phyloP scores from a whole-genome alignment of 2,329 filamentous ascomycete genomes.

The Ophidiomyces ophidiicola region DNA sequence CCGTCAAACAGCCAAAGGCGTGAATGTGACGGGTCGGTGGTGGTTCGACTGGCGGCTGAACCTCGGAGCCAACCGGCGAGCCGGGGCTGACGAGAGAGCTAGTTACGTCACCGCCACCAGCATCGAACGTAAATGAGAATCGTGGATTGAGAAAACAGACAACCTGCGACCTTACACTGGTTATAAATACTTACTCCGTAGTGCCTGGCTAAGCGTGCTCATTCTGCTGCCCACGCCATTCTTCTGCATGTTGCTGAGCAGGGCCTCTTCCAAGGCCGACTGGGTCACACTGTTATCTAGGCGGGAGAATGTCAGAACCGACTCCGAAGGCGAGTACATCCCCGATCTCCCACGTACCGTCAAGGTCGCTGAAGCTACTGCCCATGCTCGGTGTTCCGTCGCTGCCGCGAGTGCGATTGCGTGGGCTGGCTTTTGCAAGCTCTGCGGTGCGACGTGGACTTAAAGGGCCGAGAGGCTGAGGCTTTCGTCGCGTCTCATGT shows the following conservation, averaged over 20 bases:
- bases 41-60: too few species aligned
- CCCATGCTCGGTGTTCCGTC: constrained; percentile 51
- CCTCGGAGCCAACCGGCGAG: too few species aligned
- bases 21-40: too few species aligned
- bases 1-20: too few species aligned
- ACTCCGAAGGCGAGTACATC: not conserved
- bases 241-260: constrained; percentile 51
- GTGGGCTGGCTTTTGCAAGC: constrained; percentile 38
- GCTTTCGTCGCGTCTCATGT: constrained; percentile 16
- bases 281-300: constrained; percentile 52
- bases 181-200: constrained; percentile 42
- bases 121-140: too few species aligned
- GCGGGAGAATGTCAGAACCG: constrained; percentile 7
- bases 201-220: constrained; percentile 42
- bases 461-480: constrained; percentile 19
- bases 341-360: constrained; percentile 34
- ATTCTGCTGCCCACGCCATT: constrained; percentile 39
- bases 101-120: too few species aligned
- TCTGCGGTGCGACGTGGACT: constrained; percentile 40
- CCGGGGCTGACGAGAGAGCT: too few species aligned
- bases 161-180: too few species aligned
- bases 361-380: constrained; percentile 54
- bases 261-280: constrained; percentile 51
- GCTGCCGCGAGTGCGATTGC: constrained; percentile 30
- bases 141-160: too few species aligned